Percentiles rank a stretch among this genome's conserved stretches.
Conservation (phyloP, 2,329 filamentous ascomycete species). For the Dothistroma septosporum region DNA sequence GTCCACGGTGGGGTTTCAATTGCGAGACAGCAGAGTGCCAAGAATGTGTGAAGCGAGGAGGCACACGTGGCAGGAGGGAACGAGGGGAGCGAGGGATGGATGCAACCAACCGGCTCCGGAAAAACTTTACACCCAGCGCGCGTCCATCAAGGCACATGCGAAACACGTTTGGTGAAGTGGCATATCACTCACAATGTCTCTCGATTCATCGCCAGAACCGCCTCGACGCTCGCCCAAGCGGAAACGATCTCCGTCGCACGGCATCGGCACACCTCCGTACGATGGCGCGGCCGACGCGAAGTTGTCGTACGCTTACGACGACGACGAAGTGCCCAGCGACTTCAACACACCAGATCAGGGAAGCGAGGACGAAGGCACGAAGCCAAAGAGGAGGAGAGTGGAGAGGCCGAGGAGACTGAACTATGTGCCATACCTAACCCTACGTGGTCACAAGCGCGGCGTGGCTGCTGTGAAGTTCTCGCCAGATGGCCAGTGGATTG, state of each 20-base stretch:
- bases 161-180: neutral
- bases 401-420: conserved; percentile 56
- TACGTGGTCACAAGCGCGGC: conserved; percentile 73
- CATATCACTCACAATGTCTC: conserved; percentile 15
- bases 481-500: conserved; percentile 83
- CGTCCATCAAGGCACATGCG: neutral
- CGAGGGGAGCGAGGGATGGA: too few species aligned
- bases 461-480: conserved; percentile 87
- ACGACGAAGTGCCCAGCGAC: conserved; percentile 30
- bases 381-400: conserved; percentile 22
- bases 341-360: conserved; percentile 26
- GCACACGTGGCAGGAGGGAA: neutral
- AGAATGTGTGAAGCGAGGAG: neutral
- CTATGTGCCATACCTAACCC: conserved; percentile 65
- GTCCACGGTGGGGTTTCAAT: neutral
- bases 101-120: neutral
- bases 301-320: conserved; percentile 34
- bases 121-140: neutral
- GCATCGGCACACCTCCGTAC: conserved; percentile 15
- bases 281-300: conserved; percentile 19
- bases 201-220: conserved; percentile 18
- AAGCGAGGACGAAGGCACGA: conserved; percentile 23
- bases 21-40: neutral
- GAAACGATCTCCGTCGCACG: conserved; percentile 19
- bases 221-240: conserved; percentile 29